Conservation (phyloP, 345 rosid species). For the Brassica rapa region DNA sequence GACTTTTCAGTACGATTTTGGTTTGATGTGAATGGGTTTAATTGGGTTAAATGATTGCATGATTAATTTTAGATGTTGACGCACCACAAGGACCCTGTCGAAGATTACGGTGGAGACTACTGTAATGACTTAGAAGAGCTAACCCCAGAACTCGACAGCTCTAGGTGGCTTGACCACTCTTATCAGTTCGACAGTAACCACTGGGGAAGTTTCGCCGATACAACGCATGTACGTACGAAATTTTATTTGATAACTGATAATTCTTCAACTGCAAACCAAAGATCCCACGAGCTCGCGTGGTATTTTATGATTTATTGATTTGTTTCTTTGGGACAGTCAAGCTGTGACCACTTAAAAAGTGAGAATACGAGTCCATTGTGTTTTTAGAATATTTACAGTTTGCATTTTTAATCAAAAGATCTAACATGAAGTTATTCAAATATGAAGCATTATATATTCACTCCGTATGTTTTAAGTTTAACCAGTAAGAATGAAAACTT, state of each 20-base stretch:
- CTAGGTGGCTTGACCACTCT: conserved; percentile 3
- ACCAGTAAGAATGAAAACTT: neutral
- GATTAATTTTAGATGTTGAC: neutral
- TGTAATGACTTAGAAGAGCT: conserved; percentile 24
- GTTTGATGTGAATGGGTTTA: neutral
- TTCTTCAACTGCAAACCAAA: neutral
- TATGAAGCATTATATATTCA: neutral
- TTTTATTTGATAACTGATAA: neutral
- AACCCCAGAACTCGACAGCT: conserved; percentile 1
- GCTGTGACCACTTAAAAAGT: conserved; percentile 5
- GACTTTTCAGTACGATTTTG: neutral
- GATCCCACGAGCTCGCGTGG: neutral
- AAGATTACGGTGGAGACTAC: conserved; percentile 26
- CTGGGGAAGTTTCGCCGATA: conserved; percentile 5
- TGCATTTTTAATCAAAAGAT: neutral
- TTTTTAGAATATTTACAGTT: conserved; percentile 3
- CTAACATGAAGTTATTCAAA: neutral
- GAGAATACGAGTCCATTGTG: neutral
- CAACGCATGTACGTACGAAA: conserved; percentile 6
- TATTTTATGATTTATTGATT: neutral
- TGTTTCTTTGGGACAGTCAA: neutral
- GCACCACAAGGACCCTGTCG: conserved; percentile 1
- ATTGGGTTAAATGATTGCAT: neutral
- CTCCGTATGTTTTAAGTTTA: neutral
- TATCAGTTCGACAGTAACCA: neutral